Conservation (phyloP, 371 early-diverging fungal species). For the Mortierella polycephala region DNA sequence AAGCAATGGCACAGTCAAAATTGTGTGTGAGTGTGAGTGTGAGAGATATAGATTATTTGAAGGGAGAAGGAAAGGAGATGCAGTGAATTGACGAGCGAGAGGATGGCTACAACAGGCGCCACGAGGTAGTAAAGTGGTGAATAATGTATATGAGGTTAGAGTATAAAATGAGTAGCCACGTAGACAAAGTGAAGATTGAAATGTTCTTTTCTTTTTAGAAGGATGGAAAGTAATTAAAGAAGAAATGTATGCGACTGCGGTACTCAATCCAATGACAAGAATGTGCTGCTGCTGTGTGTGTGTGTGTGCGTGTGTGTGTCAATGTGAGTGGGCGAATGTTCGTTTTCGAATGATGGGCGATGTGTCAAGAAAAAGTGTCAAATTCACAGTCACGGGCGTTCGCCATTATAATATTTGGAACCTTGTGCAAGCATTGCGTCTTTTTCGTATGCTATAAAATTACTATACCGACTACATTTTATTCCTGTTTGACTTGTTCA, state of each 20-base stretch:
- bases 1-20: too few relatives aligned
- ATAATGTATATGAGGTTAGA: too few relatives aligned
- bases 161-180: too few relatives aligned
- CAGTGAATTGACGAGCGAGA: neutral
- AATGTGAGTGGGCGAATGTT: neutral
- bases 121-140: too few relatives aligned
- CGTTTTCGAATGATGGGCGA: neutral
- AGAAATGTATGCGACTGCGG: too few relatives aligned
- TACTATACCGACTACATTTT: neutral
- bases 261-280: neutral
- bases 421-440: too few relatives aligned
- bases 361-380: slow-evolving; percentile 4
- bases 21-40: too few relatives aligned
- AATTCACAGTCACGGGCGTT: neutral
- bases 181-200: neutral
- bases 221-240: too few relatives aligned
- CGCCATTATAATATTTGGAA: too few relatives aligned
- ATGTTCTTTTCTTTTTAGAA: neutral
- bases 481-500: slow-evolving; percentile 7
- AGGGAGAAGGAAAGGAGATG: neutral
- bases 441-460: too few relatives aligned
- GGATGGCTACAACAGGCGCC: too few relatives aligned
- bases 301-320: neutral
- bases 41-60: neutral
- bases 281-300: neutral